Conservation (phyloP, 2,329 filamentous ascomycete genomes). For the Pseudocercospora fuligena region DNA sequence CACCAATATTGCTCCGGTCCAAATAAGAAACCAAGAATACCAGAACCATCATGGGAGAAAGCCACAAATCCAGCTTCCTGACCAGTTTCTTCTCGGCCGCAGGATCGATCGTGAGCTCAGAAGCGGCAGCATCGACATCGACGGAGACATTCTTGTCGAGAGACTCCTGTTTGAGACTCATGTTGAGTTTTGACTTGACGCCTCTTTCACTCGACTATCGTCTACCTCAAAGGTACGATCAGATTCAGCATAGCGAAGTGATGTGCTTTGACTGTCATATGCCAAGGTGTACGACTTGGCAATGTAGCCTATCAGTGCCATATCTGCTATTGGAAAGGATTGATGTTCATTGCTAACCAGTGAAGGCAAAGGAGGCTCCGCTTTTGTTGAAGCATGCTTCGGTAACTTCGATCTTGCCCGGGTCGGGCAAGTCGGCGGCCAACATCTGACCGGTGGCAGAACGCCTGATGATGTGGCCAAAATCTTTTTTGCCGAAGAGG, state of each 20-base stretch:
- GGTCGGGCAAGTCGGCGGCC: background rate
- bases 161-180: background rate
- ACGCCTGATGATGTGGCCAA: background rate
- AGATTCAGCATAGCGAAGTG: too few relatives aligned
- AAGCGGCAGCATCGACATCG: background rate
- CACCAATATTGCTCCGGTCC: conserved; percentile 55
- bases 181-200: background rate
- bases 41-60: conserved; percentile 60
- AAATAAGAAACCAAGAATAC: conserved; percentile 61
- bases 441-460: background rate
- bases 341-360: background rate
- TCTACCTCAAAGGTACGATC: too few relatives aligned
- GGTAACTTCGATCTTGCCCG: background rate
- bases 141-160: background rate
- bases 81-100: conserved; percentile 54
- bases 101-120: conserved; percentile 45
- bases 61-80: conserved; percentile 53
- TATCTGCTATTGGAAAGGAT: background rate
- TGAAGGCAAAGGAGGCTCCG: background rate
- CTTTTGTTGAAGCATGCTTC: background rate
- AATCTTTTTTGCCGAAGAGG: background rate
- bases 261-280: too few relatives aligned
- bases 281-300: background rate
- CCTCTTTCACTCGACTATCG: too few relatives aligned
- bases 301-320: background rate